Conservation (phyloP, 2,329 filamentous ascomycete species). For the Bimuria novae-zelandiae region DNA sequence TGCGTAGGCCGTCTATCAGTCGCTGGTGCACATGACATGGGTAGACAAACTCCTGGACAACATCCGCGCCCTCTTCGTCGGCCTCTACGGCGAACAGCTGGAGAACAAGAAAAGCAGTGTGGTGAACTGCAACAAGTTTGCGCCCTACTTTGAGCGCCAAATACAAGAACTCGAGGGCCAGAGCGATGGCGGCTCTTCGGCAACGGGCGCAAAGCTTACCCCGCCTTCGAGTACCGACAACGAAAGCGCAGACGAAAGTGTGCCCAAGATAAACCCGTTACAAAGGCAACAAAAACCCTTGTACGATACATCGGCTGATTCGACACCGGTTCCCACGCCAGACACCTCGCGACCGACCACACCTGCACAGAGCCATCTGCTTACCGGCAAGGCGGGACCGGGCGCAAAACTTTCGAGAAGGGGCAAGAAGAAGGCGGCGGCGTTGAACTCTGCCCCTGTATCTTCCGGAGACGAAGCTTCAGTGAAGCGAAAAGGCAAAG, state of each 20-base stretch:
- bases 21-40: slow-evolving; percentile 92
- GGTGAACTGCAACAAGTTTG: slow-evolving; percentile 76
- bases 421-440: slow-evolving; percentile 70
- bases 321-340: slow-evolving; percentile 71
- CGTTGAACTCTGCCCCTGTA: slow-evolving; percentile 59
- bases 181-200: slow-evolving; percentile 40
- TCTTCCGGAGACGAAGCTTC: slow-evolving; percentile 85
- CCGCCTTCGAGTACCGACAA: slow-evolving; percentile 57
- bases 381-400: slow-evolving; percentile 76
- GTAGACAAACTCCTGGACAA: slow-evolving; percentile 96
- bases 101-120: slow-evolving; percentile 78
- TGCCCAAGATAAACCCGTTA: slow-evolving; percentile 58
- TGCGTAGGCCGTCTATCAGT: slow-evolving; percentile 88
- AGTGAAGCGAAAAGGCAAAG: slow-evolving; percentile 61
- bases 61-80: slow-evolving; percentile 87
- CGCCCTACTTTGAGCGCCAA: slow-evolving; percentile 93
- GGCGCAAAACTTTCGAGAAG: slow-evolving; percentile 78
- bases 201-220: slow-evolving; percentile 54
- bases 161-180: slow-evolving; percentile 76
- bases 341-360: slow-evolving; percentile 80
- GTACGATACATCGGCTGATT: slow-evolving; percentile 64
- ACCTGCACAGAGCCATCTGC: slow-evolving; percentile 67
- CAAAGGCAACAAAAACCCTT: slow-evolving; percentile 48
- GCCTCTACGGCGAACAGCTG: slow-evolving; percentile 86
- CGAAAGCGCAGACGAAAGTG: slow-evolving; percentile 55